These are phyloP conservation scores for Galeopsis tetrahit DNA, from an alignment of 257 asterid genomes.

Conservation along the genomic window DNA sequence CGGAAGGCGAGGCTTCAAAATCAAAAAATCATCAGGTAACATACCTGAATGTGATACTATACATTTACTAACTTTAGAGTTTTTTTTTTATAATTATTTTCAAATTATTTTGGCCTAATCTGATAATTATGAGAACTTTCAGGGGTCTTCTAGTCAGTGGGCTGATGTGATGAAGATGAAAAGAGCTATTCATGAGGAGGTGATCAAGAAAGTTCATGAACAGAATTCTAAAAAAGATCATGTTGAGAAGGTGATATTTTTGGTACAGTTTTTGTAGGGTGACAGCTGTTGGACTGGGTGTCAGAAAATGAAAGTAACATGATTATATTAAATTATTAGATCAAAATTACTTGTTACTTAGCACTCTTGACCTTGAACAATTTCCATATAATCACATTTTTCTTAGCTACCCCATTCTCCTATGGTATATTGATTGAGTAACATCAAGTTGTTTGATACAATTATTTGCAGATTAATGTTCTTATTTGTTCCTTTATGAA, in stretches of 20 bases:
- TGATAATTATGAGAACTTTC: constrained; percentile 38
- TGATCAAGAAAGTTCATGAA: constrained; percentile 77
- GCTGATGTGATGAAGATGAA: constrained; percentile 88
- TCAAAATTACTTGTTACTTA: constrained; percentile 5
- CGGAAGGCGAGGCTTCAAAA: constrained; percentile 92
- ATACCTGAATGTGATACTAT: constrained; percentile 11
- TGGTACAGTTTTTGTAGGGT: constrained; percentile 9
- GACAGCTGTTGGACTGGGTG: constrained; percentile 7
- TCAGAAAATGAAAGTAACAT: constrained; percentile 4
- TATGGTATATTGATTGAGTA: neutral
- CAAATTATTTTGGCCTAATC: constrained; percentile 11
- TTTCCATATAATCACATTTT: neutral
- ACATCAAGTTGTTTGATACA: constrained; percentile 14
- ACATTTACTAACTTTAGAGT: neutral
- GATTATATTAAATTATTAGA: neutral
- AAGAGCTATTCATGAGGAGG: constrained; percentile 90
- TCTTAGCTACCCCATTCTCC: neutral
- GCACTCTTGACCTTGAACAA: neutral
- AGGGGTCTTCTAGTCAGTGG: constrained; percentile 66
- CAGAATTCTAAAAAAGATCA: constrained; percentile 55
- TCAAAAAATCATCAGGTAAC: constrained; percentile 70
- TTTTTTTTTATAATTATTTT: neutral
- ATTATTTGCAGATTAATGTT: neutral
- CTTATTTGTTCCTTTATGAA: neutral
- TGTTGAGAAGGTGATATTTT: constrained; percentile 53